A percentile compares a stretch with the other conserved stretches of the same genome.
Evolutionary conservation across 2,329 filamentous ascomycete genomes (phyloP).

Genomic region (Stemphylium vesicarium): DNA sequence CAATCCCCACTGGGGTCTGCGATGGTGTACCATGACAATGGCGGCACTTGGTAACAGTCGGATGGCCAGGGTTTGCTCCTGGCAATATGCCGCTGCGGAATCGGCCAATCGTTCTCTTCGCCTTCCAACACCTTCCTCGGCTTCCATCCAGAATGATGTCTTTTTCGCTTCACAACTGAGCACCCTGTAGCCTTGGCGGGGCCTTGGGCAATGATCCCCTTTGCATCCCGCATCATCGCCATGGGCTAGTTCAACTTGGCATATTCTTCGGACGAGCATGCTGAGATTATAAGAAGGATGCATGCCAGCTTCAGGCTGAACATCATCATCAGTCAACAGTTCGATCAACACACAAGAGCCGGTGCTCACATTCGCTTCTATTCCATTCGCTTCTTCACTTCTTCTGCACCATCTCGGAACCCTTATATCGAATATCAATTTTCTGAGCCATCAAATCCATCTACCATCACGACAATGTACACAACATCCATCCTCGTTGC

Average conservation of each 20-base stretch:
- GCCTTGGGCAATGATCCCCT: neutral
- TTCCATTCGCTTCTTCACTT: constrained; percentile 2
- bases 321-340: constrained; percentile 6
- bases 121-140: constrained; percentile 11
- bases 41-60: neutral
- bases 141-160: neutral
- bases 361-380: constrained; percentile 4
- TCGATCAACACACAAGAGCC: neutral
- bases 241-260: constrained; percentile 1
- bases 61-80: constrained; percentile 1
- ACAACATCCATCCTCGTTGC: constrained; percentile 32
- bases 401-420: neutral
- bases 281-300: constrained; percentile 7
- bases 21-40: neutral
- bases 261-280: neutral
- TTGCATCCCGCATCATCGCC: neutral
- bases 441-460: neutral
- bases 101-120: constrained; percentile 6
- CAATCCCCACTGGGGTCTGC: neutral
- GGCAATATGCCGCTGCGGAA: neutral
- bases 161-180: neutral
- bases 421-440: neutral
- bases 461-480: constrained; percentile 28
- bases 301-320: neutral
- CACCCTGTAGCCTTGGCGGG: constrained; percentile 4